phyloP scores from a whole-genome alignment of 805 yeast species.

The Candida dendrica region DNA sequence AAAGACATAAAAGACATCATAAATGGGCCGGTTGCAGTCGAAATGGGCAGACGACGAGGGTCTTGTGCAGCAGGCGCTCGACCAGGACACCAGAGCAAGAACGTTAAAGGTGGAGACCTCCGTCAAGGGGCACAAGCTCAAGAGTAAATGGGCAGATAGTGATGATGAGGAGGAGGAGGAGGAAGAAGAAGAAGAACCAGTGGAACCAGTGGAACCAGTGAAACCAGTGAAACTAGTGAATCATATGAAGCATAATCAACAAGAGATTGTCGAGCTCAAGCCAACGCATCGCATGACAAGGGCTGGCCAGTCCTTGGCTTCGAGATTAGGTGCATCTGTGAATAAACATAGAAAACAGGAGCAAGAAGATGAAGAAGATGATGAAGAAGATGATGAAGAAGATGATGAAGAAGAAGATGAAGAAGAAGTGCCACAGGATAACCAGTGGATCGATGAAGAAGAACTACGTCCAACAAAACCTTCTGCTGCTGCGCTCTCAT shows the following conservation, averaged over 20 bases:
- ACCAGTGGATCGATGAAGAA: no score
- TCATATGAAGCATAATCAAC: no score
- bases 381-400: not conserved
- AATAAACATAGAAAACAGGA: not conserved
- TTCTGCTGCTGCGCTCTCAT: constrained; percentile 9
- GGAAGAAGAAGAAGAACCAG: not conserved
- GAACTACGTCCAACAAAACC: no score
- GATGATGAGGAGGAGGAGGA: constrained; percentile 4
- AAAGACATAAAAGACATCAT: not conserved
- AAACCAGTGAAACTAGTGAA: no score
- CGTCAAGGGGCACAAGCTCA: constrained; percentile 8
- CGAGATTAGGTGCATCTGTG: constrained; percentile 3
- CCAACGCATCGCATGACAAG: not conserved
- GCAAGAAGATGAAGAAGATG: not conserved
- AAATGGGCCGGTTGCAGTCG: constrained; percentile 5
- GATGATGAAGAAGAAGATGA: not conserved
- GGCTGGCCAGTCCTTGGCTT: constrained; percentile 16
- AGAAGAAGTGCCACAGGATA: no score
- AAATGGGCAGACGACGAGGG: constrained; percentile 19
- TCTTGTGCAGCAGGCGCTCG: constrained; percentile 8
- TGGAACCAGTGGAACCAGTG: no score
- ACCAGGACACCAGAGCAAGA: constrained; percentile 9
- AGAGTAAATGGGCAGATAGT: constrained; percentile 7
- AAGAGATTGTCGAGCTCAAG: no score
- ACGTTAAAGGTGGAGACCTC: constrained; percentile 9